phyloP scores from a whole-genome alignment of 331 rosid genomes.

The Malus hybrid region DNA sequence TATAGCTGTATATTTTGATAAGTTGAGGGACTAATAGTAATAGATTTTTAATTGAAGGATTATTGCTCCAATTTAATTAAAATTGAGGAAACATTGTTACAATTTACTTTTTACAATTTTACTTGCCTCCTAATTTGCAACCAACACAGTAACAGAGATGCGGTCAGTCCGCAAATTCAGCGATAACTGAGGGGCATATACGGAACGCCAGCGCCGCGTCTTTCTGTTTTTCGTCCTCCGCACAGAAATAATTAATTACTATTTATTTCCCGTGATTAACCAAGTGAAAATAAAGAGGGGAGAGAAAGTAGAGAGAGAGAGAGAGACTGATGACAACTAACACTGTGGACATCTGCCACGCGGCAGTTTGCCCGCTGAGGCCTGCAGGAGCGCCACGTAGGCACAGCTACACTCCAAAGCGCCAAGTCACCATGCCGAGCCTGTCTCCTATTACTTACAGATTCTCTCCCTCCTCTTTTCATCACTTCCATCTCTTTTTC shows the following conservation, averaged over 20 bases:
- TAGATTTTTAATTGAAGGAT: too few species aligned
- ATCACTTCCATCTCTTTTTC: too few species aligned
- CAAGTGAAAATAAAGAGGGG: background rate
- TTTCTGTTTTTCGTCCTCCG: background rate
- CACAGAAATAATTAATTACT: background rate
- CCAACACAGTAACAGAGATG: slow-evolving; percentile 9
- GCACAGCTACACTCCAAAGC: slow-evolving; percentile 21
- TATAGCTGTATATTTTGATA: too few species aligned
- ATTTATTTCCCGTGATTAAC: background rate
- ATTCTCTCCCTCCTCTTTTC: too few species aligned
- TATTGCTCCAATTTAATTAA: too few species aligned
- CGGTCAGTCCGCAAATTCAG: slow-evolving; percentile 21
- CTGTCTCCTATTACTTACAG: background rate
- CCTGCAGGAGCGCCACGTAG: slow-evolving; percentile 37
- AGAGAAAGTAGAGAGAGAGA: background rate
- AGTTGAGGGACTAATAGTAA: too few species aligned
- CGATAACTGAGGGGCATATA: slow-evolving; percentile 19
- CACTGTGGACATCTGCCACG: slow-evolving; percentile 35
- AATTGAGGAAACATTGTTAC: too few species aligned
- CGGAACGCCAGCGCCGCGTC: background rate
- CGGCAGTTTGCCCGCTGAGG: slow-evolving; percentile 17
- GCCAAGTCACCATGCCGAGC: background rate
- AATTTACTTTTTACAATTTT: too few species aligned
- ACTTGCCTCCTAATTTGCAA: background rate
- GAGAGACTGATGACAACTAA: slow-evolving; percentile 9